Conservation (phyloP, 306 rosid species). For the Echinosophora koreensis region DNA sequence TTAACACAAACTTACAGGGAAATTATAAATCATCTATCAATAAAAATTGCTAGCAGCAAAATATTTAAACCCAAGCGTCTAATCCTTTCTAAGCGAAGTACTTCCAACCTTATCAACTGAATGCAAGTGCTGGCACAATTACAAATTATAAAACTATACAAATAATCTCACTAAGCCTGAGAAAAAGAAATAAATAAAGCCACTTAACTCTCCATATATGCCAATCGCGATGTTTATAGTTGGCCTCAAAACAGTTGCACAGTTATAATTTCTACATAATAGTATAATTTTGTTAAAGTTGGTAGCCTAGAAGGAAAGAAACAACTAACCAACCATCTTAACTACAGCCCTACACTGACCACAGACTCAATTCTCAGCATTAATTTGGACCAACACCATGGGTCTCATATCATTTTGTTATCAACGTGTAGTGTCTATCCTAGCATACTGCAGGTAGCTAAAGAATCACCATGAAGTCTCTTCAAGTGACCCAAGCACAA, state of each 20-base stretch:
- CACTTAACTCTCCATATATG: not conserved
- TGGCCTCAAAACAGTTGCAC: not conserved
- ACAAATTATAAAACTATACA: not conserved
- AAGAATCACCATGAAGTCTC: slow-evolving; percentile 61
- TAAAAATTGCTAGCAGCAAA: not conserved
- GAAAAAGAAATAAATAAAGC: not conserved
- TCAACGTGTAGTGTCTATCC: slow-evolving; percentile 39
- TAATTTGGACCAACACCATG: slow-evolving; percentile 50
- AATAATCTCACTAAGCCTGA: slow-evolving; percentile 3
- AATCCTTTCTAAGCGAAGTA: not conserved
- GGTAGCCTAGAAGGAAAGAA: slow-evolving; percentile 43
- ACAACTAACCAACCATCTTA: slow-evolving; percentile 59
- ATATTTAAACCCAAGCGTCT: not conserved
- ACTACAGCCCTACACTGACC: slow-evolving; percentile 54
- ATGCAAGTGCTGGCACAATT: not conserved
- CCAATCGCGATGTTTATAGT: not conserved
- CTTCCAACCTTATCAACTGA: not conserved
- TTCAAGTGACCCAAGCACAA: slow-evolving; percentile 49
- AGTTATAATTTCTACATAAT: slow-evolving; percentile 23
- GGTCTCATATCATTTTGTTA: slow-evolving; percentile 40
- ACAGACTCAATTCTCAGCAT: slow-evolving; percentile 79
- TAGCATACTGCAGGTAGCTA: slow-evolving; percentile 45
- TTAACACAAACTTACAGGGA: slow-evolving; percentile 6
- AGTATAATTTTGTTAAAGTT: slow-evolving; percentile 44
- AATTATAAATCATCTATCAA: not conserved